A percentile compares a stretch with the other conserved stretches of the same genome.
These are phyloP conservation scores for Macrophomina phaseolina DNA, from an alignment of 2,329 filamentous ascomycete species.

Conservation along the genomic window DNA sequence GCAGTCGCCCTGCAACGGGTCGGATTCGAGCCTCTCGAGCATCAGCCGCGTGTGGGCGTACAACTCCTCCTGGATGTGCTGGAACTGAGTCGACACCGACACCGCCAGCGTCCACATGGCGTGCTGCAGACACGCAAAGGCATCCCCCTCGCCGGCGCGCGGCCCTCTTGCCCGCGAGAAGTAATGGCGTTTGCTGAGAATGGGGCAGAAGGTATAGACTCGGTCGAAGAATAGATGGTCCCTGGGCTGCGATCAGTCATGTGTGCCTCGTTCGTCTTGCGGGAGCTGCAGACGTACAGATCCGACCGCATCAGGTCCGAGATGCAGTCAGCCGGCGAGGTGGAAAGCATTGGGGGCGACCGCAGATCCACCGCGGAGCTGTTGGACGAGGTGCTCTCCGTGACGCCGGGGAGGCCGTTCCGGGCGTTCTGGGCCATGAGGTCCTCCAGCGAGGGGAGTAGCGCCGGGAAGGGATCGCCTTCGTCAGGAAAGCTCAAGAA, in stretches of 20 bases:
- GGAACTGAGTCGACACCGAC: slow-evolving; percentile 41
- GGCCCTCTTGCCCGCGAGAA: slow-evolving; percentile 18
- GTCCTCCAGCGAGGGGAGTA: neutral
- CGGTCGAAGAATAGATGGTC: slow-evolving; percentile 27
- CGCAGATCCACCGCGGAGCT: slow-evolving; percentile 2
- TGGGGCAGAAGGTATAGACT: slow-evolving; percentile 21
- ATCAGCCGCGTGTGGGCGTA: slow-evolving; percentile 36
- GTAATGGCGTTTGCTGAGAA: slow-evolving; percentile 23
- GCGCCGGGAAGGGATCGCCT: neutral
- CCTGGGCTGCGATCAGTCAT: neutral
- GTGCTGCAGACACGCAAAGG: slow-evolving; percentile 36
- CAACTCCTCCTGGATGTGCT: slow-evolving; percentile 35
- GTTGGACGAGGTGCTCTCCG: neutral
- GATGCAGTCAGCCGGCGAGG: neutral
- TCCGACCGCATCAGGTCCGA: slow-evolving; percentile 2
- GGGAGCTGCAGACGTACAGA: neutral
- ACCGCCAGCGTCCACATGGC: slow-evolving; percentile 48
- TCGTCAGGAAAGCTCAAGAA: neutral
- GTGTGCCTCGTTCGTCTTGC: neutral
- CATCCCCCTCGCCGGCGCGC: neutral
- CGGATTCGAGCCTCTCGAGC: slow-evolving; percentile 32
- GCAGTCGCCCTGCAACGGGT: slow-evolving; percentile 27
- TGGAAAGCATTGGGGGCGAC: neutral
- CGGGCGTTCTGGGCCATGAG: neutral
- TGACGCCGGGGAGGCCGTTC: neutral